phyloP scores from a whole-genome alignment of 2,329 filamentous ascomycete genomes.

The Pyricularia sp. region DNA sequence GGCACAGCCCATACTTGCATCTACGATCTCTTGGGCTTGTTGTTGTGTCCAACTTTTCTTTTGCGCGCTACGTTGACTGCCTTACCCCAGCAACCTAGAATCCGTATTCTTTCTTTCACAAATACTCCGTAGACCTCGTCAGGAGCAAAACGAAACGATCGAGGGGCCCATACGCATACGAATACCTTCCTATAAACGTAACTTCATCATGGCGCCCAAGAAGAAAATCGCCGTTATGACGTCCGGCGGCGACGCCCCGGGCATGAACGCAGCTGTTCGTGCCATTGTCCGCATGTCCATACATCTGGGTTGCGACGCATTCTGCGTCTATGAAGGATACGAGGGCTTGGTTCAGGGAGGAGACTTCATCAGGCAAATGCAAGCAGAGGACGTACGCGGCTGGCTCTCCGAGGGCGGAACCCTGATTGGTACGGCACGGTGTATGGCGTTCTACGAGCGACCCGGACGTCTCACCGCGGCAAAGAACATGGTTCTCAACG shows the following conservation, averaged over 20 bases:
- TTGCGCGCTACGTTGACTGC: slow-evolving; percentile 4
- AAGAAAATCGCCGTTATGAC: slow-evolving; percentile 86
- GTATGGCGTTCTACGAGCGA: slow-evolving; percentile 86
- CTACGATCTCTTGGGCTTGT: background rate
- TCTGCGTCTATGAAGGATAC: slow-evolving; percentile 86
- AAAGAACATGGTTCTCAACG: slow-evolving; percentile 87
- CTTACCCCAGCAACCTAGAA: slow-evolving; percentile 10
- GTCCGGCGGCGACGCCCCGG: slow-evolving; percentile 85
- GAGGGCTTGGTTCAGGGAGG: slow-evolving; percentile 88
- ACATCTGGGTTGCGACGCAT: slow-evolving; percentile 71
- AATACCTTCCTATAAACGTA: background rate
- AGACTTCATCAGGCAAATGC: slow-evolving; percentile 76
- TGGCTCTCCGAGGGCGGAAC: slow-evolving; percentile 93
- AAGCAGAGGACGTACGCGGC: slow-evolving; percentile 89
- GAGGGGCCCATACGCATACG: background rate
- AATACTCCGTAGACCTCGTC: background rate
- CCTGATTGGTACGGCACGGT: slow-evolving; percentile 88
- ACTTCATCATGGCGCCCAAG: slow-evolving; percentile 33
- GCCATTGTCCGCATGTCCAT: slow-evolving; percentile 89
- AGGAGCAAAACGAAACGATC: background rate
- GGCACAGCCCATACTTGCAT: background rate
- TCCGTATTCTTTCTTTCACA: slow-evolving; percentile 4
- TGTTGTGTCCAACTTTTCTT: slow-evolving; percentile 8
- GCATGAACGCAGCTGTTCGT: slow-evolving; percentile 88
- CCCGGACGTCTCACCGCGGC: slow-evolving; percentile 74